These are phyloP conservation scores for Ammopiptanthus mongolicus DNA, from an alignment of 306 rosid genomes.

Conservation along the genomic window DNA sequence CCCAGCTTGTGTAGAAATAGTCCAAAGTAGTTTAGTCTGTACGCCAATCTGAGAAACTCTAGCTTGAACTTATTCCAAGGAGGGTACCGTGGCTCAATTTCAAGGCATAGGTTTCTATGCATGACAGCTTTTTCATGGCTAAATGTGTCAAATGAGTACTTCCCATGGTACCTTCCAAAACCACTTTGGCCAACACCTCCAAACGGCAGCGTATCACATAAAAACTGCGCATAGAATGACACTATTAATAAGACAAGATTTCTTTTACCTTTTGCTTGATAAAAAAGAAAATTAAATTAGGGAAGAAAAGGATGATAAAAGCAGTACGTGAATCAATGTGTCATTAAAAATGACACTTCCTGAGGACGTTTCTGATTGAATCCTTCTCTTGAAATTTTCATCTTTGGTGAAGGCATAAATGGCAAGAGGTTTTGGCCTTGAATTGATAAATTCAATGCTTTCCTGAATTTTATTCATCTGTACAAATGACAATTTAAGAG, in stretches of 20 bases:
- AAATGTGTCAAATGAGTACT: constrained; percentile 75
- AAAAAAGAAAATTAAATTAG: background rate
- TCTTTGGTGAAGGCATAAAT: constrained; percentile 79
- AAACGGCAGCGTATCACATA: constrained; percentile 38
- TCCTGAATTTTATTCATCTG: constrained; percentile 70
- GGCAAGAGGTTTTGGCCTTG: constrained; percentile 82
- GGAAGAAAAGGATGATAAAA: background rate
- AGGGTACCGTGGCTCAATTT: constrained; percentile 81
- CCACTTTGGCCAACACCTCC: constrained; percentile 73
- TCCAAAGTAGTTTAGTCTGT: constrained; percentile 55
- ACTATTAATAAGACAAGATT: background rate
- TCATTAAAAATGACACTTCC: constrained; percentile 87
- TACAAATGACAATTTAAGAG: background rate
- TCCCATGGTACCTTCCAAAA: constrained; percentile 91
- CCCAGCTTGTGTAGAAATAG: constrained; percentile 48
- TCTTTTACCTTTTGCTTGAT: background rate
- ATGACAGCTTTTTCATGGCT: constrained; percentile 85
- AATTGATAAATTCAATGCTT: constrained; percentile 64
- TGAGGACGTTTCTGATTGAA: constrained; percentile 74
- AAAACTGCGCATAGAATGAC: constrained; percentile 31
- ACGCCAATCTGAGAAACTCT: constrained; percentile 66
- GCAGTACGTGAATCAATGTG: constrained; percentile 63
- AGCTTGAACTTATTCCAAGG: constrained; percentile 74
- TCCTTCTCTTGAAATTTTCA: constrained; percentile 49
- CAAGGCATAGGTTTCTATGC: constrained; percentile 55